Conservation (phyloP, 1,284 basidiomycete genomes). For the Thelephora terrestris region DNA sequence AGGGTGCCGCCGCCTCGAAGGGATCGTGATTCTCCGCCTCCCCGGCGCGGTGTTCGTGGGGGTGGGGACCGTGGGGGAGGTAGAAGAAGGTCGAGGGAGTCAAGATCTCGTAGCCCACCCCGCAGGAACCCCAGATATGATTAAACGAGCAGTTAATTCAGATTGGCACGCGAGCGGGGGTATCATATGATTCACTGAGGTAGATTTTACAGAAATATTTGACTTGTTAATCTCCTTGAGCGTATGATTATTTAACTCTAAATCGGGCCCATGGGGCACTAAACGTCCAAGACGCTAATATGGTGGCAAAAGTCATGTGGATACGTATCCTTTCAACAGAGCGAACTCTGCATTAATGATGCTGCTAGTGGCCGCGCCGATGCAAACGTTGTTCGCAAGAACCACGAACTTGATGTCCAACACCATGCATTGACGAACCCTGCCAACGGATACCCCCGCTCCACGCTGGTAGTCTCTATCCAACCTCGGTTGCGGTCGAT, state of each 20-base stretch:
- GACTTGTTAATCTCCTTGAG: too few relatives aligned
- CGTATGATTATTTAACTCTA: too few relatives aligned
- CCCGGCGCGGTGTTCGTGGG: slow-evolving; percentile 30
- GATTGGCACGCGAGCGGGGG: too few relatives aligned
- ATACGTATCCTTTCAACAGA: slow-evolving; percentile 67
- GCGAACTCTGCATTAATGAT: slow-evolving; percentile 98
- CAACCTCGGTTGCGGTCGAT: slow-evolving; percentile 90
- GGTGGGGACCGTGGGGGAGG: slow-evolving; percentile 24
- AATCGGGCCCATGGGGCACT: too few relatives aligned
- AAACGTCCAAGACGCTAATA: too few relatives aligned
- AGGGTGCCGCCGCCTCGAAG: slow-evolving; percentile 24
- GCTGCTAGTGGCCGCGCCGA: slow-evolving; percentile 94
- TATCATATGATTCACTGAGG: too few relatives aligned
- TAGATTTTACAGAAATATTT: too few relatives aligned
- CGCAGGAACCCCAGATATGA: slow-evolving; percentile 21
- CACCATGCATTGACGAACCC: slow-evolving; percentile 85
- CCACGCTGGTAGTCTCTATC: slow-evolving; percentile 90
- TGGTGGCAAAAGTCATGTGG: too few relatives aligned
- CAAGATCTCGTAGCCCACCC: slow-evolving; percentile 28
- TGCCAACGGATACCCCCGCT: slow-evolving; percentile 86
- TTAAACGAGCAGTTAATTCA: slow-evolving; percentile 7
- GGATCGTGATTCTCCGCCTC: slow-evolving; percentile 26
- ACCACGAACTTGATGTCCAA: slow-evolving; percentile 96
- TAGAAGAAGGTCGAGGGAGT: slow-evolving; percentile 27
- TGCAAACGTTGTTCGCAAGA: slow-evolving; percentile 89